Conservation (phyloP, 2,329 filamentous ascomycete species). For the Chaetomium strumarium region DNA sequence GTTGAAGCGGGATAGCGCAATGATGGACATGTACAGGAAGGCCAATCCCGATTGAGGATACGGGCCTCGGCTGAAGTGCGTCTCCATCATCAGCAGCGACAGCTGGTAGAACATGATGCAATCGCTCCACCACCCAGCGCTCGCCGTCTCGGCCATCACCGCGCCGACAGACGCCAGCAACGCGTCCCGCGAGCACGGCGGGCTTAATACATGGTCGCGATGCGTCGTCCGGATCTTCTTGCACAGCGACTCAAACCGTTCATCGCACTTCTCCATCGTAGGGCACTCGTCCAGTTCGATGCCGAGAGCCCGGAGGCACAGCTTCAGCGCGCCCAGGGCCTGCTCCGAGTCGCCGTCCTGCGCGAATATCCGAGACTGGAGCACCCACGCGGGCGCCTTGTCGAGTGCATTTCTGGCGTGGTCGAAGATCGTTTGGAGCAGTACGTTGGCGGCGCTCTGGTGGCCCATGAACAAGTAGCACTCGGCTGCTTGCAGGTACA, state of each 20-base stretch:
- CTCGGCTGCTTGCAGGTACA: slow-evolving; percentile 75
- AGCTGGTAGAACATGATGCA: slow-evolving; percentile 67
- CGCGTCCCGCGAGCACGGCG: slow-evolving; percentile 42
- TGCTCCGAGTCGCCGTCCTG: slow-evolving; percentile 65
- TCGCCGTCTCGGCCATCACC: slow-evolving; percentile 63
- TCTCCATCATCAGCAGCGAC: slow-evolving; percentile 58
- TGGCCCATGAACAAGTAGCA: slow-evolving; percentile 76
- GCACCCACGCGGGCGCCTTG: slow-evolving; percentile 76
- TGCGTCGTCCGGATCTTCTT: slow-evolving; percentile 55
- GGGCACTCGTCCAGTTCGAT: slow-evolving; percentile 60
- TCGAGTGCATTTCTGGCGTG: slow-evolving; percentile 68
- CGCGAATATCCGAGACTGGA: slow-evolving; percentile 73
- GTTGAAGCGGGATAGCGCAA: slow-evolving; percentile 63
- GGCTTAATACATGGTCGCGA: slow-evolving; percentile 39
- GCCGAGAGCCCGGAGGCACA: slow-evolving; percentile 64
- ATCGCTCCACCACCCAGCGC: slow-evolving; percentile 69
- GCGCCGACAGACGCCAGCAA: slow-evolving; percentile 59
- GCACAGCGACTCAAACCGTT: slow-evolving; percentile 61
- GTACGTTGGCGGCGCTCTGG: slow-evolving; percentile 57
- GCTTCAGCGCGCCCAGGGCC: slow-evolving; percentile 64
- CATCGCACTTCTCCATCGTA: slow-evolving; percentile 71
- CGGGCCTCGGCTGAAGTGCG: slow-evolving; percentile 57
- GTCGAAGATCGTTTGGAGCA: slow-evolving; percentile 65
- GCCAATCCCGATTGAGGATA: slow-evolving; percentile 65
- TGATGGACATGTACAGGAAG: slow-evolving; percentile 62